Percentiles rank a stretch among this genome's conserved stretches.
phyloP scores from a whole-genome alignment of 768 basidiomycete genomes.

The Glaciozyma martinii region DNA sequence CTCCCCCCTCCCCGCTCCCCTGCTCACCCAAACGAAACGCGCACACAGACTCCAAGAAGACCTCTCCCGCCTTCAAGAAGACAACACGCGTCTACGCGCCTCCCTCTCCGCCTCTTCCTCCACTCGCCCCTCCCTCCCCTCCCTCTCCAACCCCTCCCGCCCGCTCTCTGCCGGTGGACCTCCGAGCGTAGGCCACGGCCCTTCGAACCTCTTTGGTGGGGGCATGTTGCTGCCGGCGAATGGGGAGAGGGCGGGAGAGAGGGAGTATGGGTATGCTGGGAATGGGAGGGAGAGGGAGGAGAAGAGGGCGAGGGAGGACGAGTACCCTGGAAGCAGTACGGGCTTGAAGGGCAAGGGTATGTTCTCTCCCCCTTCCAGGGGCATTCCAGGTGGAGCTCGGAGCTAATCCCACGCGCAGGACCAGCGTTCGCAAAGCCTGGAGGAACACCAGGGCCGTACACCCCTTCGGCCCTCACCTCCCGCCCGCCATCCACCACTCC shows the following conservation, averaged over 20 bases:
- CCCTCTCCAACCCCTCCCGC: background rate
- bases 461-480: background rate
- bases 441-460: background rate
- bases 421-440: too few species aligned
- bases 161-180: background rate
- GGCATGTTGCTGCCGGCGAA: background rate
- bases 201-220: background rate
- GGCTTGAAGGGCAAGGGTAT: constrained; percentile 12
- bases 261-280: background rate
- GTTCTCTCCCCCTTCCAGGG: too few species aligned
- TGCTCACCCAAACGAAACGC: background rate
- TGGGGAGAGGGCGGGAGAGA: background rate
- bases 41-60: constrained; percentile 24
- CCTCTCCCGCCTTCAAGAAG: constrained; percentile 28
- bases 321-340: constrained; percentile 17
- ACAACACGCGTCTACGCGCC: constrained; percentile 29
- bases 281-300: constrained; percentile 9
- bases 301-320: background rate
- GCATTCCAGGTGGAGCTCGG: too few species aligned
- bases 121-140: constrained; percentile 2
- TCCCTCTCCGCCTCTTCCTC: constrained; percentile 10
- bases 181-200: background rate
- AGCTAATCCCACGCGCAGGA: too few species aligned
- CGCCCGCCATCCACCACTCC: background rate
- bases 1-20: background rate